Conservation (phyloP, 75 land plant species). For the Picea glauca region DNA sequence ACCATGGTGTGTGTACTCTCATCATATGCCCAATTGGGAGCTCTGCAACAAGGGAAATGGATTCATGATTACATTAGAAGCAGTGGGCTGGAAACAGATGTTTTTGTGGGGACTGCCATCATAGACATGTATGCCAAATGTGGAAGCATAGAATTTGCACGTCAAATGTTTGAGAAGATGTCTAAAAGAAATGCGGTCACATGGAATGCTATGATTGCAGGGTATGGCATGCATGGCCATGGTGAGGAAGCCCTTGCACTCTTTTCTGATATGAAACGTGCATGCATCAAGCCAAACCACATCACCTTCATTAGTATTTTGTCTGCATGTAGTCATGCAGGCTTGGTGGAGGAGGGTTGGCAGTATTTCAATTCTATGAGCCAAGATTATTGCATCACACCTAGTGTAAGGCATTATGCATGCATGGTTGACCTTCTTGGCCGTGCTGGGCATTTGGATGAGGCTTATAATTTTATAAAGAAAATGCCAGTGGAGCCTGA, state of each 20-base stretch:
- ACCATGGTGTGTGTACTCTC: conserved; percentile 32
- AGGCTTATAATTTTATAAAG: conserved; percentile 32
- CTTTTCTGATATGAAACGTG: conserved; percentile 22
- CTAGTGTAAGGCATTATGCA: conserved; percentile 34
- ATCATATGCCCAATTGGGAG: conserved; percentile 34
- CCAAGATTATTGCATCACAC: conserved; percentile 14
- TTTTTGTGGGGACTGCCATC: conserved; percentile 30
- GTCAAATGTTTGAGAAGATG: conserved; percentile 33
- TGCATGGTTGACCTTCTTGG: conserved; percentile 41
- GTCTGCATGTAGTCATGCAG: conserved; percentile 33
- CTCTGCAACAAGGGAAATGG: conserved; percentile 23
- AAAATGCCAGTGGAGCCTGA: conserved; percentile 43
- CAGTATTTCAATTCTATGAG: conserved; percentile 28
- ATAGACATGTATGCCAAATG: conserved; percentile 67
- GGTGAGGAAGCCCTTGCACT: conserved; percentile 24
- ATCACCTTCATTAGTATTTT: conserved; percentile 33
- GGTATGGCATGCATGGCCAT: conserved; percentile 29
- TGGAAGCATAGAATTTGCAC: conserved; percentile 43
- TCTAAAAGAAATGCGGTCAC: conserved; percentile 34
- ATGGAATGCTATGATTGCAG: conserved; percentile 43
- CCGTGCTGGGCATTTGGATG: conserved; percentile 34
- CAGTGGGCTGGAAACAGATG: conserved; percentile 25
- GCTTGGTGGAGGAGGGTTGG: conserved; percentile 19
- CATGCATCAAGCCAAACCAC: conserved; percentile 11
- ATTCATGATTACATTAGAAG: conserved; percentile 29